Percentiles rank a stretch among this genome's conserved stretches.
These are phyloP conservation scores for Begonia fuchsioides DNA, from an alignment of 306 rosid species.

Conservation along the genomic window DNA sequence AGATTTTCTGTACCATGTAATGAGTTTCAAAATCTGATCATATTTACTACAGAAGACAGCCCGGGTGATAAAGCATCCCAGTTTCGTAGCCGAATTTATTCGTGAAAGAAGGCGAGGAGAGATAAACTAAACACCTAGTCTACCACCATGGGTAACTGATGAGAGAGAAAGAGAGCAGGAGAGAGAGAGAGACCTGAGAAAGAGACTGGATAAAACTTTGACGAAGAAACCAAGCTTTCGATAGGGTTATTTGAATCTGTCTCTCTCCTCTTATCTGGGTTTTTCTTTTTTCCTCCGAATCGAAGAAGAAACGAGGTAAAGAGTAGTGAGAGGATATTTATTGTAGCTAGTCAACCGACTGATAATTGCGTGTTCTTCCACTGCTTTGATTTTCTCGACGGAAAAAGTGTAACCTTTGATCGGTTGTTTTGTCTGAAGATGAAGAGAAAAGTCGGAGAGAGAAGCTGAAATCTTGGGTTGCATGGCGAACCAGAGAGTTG, in stretches of 20 bases:
- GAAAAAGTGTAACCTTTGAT: no score
- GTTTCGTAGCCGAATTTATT: slow-evolving; percentile 20
- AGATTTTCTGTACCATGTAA: slow-evolving; percentile 26
- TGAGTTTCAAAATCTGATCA: slow-evolving; percentile 23
- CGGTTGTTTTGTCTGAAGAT: not conserved
- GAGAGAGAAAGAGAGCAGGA: slow-evolving; percentile 12
- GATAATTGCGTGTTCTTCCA: no score
- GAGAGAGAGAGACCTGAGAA: slow-evolving; percentile 11
- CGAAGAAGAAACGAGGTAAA: not conserved
- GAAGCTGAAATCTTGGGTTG: slow-evolving; percentile 7
- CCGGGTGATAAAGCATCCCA: slow-evolving; percentile 19
- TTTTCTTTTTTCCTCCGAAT: not conserved
- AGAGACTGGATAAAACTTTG: not conserved
- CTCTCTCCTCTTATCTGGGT: not conserved
- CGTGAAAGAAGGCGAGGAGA: slow-evolving; percentile 21
- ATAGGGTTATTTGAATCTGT: not conserved
- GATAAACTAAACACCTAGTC: not conserved
- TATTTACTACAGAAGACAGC: slow-evolving; percentile 14
- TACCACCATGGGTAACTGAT: not conserved
- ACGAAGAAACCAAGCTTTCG: not conserved
- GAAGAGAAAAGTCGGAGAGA: not conserved
- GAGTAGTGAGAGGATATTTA: not conserved
- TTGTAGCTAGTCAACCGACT: not conserved
- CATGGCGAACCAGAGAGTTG: slow-evolving; percentile 74
- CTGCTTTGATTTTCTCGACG: no score